A percentile compares a stretch with the other conserved stretches of the same genome.
phyloP scores from a whole-genome alignment of 75 land plant species.

The Sequoiadendron giganteum region DNA sequence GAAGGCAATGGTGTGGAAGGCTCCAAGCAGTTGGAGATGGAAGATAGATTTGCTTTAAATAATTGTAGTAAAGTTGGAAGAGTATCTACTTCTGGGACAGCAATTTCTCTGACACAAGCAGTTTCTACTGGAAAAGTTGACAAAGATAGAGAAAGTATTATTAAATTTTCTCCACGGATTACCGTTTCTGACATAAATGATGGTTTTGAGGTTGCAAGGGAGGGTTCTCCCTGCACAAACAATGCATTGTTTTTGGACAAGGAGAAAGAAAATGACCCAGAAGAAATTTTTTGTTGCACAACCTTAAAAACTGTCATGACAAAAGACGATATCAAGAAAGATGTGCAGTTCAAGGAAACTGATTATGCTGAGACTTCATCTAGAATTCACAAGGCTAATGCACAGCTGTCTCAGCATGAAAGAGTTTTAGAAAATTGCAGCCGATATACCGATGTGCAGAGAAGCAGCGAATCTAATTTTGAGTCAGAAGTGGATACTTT shows the following conservation, averaged over 20 bases:
- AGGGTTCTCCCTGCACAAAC: background rate
- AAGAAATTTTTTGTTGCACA: background rate
- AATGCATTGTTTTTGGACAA: background rate
- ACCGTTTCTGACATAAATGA: background rate
- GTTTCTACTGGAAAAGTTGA: background rate
- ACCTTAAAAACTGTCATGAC: background rate
- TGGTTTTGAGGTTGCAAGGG: background rate
- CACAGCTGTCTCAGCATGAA: background rate
- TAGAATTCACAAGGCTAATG: background rate
- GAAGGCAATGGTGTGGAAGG: background rate
- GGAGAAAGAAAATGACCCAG: background rate
- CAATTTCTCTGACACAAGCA: background rate
- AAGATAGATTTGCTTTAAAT: background rate
- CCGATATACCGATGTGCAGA: background rate
- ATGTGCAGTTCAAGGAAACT: background rate
- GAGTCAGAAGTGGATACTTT: conserved; percentile 1
- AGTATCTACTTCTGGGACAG: background rate
- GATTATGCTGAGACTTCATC: background rate
- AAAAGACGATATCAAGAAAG: background rate
- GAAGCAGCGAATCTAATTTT: background rate
- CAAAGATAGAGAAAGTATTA: background rate
- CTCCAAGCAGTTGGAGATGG: background rate
- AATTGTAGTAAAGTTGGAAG: background rate
- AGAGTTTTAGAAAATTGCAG: background rate
- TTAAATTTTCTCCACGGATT: background rate